Conservation (phyloP, 106 monocot species). For the Dioscorea dumetorum region DNA sequence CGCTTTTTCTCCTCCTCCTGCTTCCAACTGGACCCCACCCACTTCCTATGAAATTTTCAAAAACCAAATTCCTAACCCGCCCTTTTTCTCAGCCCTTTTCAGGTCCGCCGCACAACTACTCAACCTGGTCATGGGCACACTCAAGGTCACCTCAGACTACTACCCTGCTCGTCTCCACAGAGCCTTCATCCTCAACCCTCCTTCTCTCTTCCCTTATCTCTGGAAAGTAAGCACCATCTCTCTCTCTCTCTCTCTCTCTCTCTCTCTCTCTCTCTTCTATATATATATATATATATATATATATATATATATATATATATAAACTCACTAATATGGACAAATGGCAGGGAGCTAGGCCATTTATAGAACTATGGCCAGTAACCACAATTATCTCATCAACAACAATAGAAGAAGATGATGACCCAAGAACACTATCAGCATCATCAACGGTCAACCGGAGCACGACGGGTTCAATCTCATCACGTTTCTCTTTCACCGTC, state of each 20-base stretch:
- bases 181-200: slow-evolving; percentile 64
- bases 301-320: too few relatives aligned
- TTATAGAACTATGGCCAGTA: slow-evolving; percentile 41
- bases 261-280: not conserved
- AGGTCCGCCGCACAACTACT: slow-evolving; percentile 58
- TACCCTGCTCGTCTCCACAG: slow-evolving; percentile 69
- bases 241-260: not conserved
- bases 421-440: slow-evolving; percentile 8
- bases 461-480: slow-evolving; percentile 31
- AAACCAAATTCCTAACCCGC: too few relatives aligned
- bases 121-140: slow-evolving; percentile 49
- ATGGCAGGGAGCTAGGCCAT: slow-evolving; percentile 58
- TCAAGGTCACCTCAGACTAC: slow-evolving; percentile 62
- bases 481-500: slow-evolving; percentile 71
- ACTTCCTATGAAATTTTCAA: too few relatives aligned
- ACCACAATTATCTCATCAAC: slow-evolving; percentile 43
- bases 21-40: too few relatives aligned
- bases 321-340: too few relatives aligned
- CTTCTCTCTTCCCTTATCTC: slow-evolving; percentile 58
- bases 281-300: too few relatives aligned
- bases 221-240: slow-evolving; percentile 51
- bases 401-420: slow-evolving; percentile 41
- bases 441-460: slow-evolving; percentile 2
- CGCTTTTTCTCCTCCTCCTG: too few relatives aligned
- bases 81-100: slow-evolving; percentile 41